A percentile compares a stretch with the other conserved stretches of the same genome.
These are phyloP conservation scores for Globisporangium lucens DNA, from an alignment of 352 stramenopile genomes.

Conservation along the genomic window DNA sequence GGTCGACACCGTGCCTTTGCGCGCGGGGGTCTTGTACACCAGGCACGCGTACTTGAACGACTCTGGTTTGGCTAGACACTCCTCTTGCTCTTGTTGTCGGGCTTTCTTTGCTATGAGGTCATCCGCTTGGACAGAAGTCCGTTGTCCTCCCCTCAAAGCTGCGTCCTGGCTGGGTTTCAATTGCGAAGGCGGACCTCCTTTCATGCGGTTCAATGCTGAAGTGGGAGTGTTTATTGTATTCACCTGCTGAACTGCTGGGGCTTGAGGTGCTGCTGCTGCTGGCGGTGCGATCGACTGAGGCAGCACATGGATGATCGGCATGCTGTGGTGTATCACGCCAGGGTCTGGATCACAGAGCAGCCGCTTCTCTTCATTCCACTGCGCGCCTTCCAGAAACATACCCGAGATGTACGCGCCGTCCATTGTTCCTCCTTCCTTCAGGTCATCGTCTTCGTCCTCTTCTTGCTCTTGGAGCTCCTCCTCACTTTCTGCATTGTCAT, in stretches of 20 bases:
- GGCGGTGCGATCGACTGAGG: slow-evolving; percentile 30
- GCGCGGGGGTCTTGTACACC: slow-evolving; percentile 89
- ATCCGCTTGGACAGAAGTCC: neutral
- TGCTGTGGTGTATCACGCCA: slow-evolving; percentile 58
- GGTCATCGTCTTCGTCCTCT: slow-evolving; percentile 11
- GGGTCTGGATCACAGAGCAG: slow-evolving; percentile 52
- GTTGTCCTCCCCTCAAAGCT: neutral
- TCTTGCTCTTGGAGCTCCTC: neutral
- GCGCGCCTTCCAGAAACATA: slow-evolving; percentile 65
- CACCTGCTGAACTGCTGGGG: neutral
- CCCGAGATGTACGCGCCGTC: slow-evolving; percentile 62
- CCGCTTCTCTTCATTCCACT: slow-evolving; percentile 50
- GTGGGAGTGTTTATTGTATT: neutral
- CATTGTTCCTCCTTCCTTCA: slow-evolving; percentile 16
- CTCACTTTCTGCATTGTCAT: neutral
- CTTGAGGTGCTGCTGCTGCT: neutral
- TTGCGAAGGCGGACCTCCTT: neutral
- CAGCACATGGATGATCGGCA: slow-evolving; percentile 88
- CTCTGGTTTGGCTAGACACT: neutral
- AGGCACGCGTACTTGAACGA: slow-evolving; percentile 78
- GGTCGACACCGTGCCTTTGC: slow-evolving; percentile 89
- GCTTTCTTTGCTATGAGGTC: neutral
- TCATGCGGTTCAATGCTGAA: neutral
- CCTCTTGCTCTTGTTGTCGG: neutral
- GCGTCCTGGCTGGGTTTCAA: neutral